These are phyloP conservation scores for Saccharomycopsis sp. DNA, from an alignment of 805 yeast genomes.

Conservation along the genomic window DNA sequence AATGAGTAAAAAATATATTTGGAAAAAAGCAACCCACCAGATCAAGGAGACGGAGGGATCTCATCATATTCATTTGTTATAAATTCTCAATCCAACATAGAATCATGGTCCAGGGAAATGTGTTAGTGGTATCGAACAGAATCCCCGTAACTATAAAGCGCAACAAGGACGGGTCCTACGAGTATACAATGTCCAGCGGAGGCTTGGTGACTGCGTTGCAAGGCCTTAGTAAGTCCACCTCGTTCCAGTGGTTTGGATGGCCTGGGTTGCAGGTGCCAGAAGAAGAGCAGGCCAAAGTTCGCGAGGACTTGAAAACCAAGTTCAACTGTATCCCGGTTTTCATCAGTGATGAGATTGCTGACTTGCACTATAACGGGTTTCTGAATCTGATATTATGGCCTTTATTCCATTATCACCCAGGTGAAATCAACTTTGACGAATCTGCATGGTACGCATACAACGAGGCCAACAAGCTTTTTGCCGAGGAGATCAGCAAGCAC, in stretches of 20 bases:
- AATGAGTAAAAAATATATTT: neutral
- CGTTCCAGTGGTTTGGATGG: slow-evolving; percentile 98
- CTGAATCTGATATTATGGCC: slow-evolving; percentile 96
- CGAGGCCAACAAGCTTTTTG: slow-evolving; percentile 81
- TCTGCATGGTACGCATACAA: slow-evolving; percentile 96
- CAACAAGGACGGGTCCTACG: slow-evolving; percentile 52
- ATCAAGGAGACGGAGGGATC: neutral
- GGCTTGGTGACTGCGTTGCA: slow-evolving; percentile 94
- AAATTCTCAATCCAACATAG: too few relatives aligned
- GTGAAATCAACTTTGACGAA: slow-evolving; percentile 97
- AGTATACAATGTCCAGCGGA: slow-evolving; percentile 90
- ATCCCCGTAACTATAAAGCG: slow-evolving; percentile 87
- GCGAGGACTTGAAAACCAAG: slow-evolving; percentile 58
- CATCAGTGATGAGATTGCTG: slow-evolving; percentile 82
- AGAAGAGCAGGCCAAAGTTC: slow-evolving; percentile 60
- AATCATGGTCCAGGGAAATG: too few relatives aligned
- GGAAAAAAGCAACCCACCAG: neutral
- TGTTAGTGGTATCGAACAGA: slow-evolving; percentile 87
- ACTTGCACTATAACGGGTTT: slow-evolving; percentile 93
- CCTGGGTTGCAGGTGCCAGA: slow-evolving; percentile 85
- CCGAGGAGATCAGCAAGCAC: slow-evolving; percentile 57
- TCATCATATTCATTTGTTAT: neutral
- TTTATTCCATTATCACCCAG: slow-evolving; percentile 95
- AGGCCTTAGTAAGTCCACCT: slow-evolving; percentile 73
- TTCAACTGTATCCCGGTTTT: slow-evolving; percentile 89